Conservation (phyloP, 192 early-diverging fungal species). For the Coemansia javaensis region DNA sequence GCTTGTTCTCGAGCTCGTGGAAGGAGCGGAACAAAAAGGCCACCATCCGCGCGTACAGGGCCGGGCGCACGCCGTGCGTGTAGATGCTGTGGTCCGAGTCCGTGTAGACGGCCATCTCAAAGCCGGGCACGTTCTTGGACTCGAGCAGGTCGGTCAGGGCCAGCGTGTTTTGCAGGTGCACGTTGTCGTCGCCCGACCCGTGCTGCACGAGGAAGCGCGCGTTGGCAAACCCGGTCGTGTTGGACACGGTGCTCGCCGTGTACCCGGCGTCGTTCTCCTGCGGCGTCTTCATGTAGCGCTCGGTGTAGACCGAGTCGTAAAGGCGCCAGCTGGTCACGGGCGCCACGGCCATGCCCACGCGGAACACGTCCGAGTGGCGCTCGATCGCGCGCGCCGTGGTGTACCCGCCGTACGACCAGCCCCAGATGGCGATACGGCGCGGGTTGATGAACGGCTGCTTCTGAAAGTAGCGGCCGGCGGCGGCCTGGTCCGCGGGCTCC, state of each 20-base stretch:
- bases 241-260: constrained; percentile 63
- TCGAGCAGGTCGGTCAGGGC: constrained; percentile 72
- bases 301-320: constrained; percentile 92
- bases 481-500: constrained; percentile 84
- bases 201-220: constrained; percentile 80
- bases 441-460: constrained; percentile 72
- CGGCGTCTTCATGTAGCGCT: constrained; percentile 94
- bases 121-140: constrained; percentile 64
- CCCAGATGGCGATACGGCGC: constrained; percentile 85
- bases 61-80: constrained; percentile 67
- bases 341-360: constrained; percentile 86
- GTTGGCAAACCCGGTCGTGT: constrained; percentile 78
- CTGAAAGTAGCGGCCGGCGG: constrained; percentile 68
- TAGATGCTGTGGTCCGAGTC: constrained; percentile 88
- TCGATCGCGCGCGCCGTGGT: constrained; percentile 82
- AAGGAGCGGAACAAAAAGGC: constrained; percentile 53
- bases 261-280: constrained; percentile 74
- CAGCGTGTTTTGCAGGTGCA: constrained; percentile 90
- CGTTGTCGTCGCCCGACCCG: constrained; percentile 86
- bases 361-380: constrained; percentile 74
- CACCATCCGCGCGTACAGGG: constrained; percentile 59
- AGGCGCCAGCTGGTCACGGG: constrained; percentile 92
- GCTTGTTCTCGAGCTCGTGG: constrained; percentile 48
- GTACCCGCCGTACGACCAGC: constrained; percentile 95
- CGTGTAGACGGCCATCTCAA: constrained; percentile 83